Evolutionary conservation across 2,329 filamentous ascomycete genomes (phyloP).

Genomic region (Ophiostoma piceae): DNA sequence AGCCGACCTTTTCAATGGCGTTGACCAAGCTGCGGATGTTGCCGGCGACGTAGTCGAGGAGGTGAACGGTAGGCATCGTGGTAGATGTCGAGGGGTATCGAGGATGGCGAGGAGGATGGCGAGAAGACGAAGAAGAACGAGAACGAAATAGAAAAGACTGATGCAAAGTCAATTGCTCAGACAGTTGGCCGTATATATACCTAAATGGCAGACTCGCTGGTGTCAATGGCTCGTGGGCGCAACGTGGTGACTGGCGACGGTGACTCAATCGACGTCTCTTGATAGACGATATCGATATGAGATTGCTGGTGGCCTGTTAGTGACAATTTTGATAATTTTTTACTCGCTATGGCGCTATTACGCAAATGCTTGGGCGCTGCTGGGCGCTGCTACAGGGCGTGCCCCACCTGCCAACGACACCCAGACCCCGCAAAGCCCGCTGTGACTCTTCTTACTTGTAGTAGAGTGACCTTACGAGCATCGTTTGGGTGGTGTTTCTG

Average conservation of each 20-base stretch:
- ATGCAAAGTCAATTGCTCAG: slow-evolving; percentile 13
- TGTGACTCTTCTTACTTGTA: neutral
- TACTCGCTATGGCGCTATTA: neutral
- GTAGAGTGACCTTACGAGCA: neutral
- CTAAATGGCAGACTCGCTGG: neutral
- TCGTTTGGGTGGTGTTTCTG: slow-evolving; percentile 25
- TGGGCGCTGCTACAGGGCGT: neutral
- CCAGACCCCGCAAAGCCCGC: slow-evolving; percentile 6
- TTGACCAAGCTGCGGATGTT: slow-evolving; percentile 96
- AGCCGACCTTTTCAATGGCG: slow-evolving; percentile 93
- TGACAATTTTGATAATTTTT: neutral
- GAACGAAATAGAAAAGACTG: neutral
- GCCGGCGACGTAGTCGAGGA: slow-evolving; percentile 86
- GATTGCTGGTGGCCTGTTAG: neutral
- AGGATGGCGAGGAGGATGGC: neutral
- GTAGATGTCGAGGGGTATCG: neutral
- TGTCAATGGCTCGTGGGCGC: slow-evolving; percentile 12
- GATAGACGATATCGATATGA: neutral
- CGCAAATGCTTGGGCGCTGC: neutral
- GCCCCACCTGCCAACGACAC: neutral
- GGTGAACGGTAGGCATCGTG: slow-evolving; percentile 59
- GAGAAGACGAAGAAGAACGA: neutral
- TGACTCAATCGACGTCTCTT: slow-evolving; percentile 8
- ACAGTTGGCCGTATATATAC: neutral
- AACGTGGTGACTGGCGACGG: neutral